Base-by-base conservation (phyloP, 2,329 filamentous ascomycete genomes). In the Xylariaceae sp. region DNA sequence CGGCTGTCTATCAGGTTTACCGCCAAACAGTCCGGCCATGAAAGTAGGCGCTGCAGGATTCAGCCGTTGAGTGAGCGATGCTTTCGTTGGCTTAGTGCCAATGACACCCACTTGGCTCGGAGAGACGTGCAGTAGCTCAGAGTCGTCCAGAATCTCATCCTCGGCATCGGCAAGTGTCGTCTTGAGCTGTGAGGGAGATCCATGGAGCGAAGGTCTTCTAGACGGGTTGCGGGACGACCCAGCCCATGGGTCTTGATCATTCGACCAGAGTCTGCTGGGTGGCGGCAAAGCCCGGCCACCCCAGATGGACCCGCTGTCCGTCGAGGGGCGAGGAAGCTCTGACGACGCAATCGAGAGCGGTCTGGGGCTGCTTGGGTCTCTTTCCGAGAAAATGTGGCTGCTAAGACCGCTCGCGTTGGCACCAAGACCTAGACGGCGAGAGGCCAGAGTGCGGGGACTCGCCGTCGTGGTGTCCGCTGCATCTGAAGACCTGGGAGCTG, bases 21-120 rank as follows among this genome's bases (percentile, higher is more conserved):
- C 68, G 5, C 78, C 75, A 61, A 84, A 82, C 53, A 94, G 82
- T 36, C 85, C 80, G 10, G 80, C 86, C 71, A 88, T 93, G 67
- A 97, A 97, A 1, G 88, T 89, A 9, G 92, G 92, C 0, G 93
- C 94, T 6, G 89, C 83, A 7, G 94, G 94, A 63, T 99, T 97
- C 28, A 97, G 78, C 63, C 71, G 85, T 73, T 69, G 84, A 69
- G 66, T 86, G 74, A 63, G 77, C 75, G 43, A 76, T 28, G 22
- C 22, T 75, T 68, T 75, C 38, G 71, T 68, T 5, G 88, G 90
- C 3, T 86, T 84, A 43, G 90, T 95, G 19, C 93, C 93, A 59
- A 97, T 97, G 1, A 87, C 80, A 18, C 84, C 83, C 2, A 87
- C 79, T 42, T 84, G 78, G 48, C 79, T 81, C 6, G 80, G 78